Evolutionary conservation across 306 rosid genomes (phyloP).

Genomic region (Lupinus albus): DNA sequence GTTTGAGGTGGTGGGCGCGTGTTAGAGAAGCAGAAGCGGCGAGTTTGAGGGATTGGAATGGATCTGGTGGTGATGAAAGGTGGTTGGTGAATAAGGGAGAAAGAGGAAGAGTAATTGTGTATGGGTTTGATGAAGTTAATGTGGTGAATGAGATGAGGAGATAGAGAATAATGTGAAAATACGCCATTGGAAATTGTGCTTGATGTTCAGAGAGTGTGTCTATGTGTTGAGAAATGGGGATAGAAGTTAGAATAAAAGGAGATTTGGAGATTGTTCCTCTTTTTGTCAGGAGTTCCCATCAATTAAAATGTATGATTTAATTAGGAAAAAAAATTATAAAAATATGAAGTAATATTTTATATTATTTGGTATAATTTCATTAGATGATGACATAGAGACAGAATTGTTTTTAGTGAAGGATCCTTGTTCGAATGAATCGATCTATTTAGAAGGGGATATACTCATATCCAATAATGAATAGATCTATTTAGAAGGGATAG

Average conservation of each 20-base stretch:
- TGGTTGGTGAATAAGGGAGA: constrained; percentile 43
- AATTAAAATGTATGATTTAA: no score
- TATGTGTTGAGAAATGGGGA: neutral
- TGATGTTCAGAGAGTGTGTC: neutral
- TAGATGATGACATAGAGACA: no score
- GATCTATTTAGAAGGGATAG: no score
- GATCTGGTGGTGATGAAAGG: constrained; percentile 49
- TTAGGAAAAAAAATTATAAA: no score
- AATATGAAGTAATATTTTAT: no score
- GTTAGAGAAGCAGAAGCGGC: constrained; percentile 60
- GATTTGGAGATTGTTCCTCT: no score
- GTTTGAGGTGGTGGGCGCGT: constrained; percentile 78
- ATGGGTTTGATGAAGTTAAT: constrained; percentile 40
- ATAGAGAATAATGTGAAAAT: constrained; percentile 25
- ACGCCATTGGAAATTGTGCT: constrained; percentile 31
- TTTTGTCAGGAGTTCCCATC: no score
- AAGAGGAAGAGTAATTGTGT: constrained; percentile 55
- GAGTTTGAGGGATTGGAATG: constrained; percentile 47
- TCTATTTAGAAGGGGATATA: no score
- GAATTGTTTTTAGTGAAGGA: no score
- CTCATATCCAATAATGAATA: no score
- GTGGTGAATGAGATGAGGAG: constrained; percentile 39
- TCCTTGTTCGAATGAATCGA: no score
- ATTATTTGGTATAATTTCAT: no score
- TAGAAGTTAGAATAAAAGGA: neutral